Percentiles rank a stretch among this genome's conserved stretches.
phyloP scores from a whole-genome alignment of 2,329 filamentous ascomycete species.

The Phyllosticta citrichinensis region DNA sequence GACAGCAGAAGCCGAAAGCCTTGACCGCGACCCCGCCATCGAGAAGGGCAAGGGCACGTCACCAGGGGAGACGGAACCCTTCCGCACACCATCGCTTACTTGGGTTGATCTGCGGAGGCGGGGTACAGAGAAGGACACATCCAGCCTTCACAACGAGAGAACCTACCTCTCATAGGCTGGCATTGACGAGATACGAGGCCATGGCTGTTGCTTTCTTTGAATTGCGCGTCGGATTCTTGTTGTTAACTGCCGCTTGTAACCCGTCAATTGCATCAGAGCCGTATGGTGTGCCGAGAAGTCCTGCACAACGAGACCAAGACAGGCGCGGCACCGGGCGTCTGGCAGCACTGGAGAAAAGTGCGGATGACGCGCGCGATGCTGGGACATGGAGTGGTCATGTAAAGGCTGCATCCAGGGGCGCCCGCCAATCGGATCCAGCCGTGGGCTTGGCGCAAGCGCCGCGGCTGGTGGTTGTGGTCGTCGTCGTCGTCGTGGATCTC shows the following conservation, averaged over 20 bases:
- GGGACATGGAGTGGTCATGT: not conserved
- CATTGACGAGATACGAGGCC: too few species aligned
- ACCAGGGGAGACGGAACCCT: not conserved
- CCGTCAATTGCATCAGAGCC: too few species aligned
- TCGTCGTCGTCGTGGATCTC: not conserved
- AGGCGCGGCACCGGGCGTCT: not conserved
- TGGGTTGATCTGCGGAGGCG: not conserved
- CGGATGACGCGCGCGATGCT: not conserved
- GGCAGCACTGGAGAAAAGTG: not conserved
- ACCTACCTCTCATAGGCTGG: too few species aligned
- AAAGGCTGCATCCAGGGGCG: not conserved
- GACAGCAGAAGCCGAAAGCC: not conserved
- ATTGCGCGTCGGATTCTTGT: too few species aligned
- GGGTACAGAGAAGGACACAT: not conserved
- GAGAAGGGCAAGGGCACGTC: not conserved
- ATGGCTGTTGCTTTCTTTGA: too few species aligned
- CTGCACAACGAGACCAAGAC: not conserved
- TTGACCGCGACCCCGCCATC: not conserved
- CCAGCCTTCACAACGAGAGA: too few species aligned
- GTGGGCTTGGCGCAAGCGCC: not conserved
- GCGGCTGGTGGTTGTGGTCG: not conserved
- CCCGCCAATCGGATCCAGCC: not conserved
- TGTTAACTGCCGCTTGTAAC: too few species aligned
- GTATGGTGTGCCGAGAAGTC: too few species aligned
- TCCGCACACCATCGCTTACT: not conserved